A percentile compares a stretch with the other conserved stretches of the same genome.
phyloP scores from a whole-genome alignment of 495 filamentous ascomycete genomes.

The Penicillium longicatenatum region DNA sequence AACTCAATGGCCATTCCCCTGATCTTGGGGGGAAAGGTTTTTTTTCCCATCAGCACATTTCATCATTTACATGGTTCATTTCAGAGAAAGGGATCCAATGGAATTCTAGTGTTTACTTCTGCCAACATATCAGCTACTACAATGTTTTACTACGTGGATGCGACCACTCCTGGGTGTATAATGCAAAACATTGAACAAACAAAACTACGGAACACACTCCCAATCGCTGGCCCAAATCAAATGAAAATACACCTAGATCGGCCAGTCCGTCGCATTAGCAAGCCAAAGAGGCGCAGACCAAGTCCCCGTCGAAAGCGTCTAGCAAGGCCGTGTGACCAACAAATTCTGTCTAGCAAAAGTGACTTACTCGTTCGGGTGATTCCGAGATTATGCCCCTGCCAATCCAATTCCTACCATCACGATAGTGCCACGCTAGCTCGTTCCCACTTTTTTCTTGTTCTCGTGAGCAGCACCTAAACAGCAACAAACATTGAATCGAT shows the following conservation, averaged over 20 bases:
- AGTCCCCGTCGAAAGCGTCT: neutral
- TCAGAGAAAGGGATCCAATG: neutral
- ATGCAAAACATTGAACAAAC: neutral
- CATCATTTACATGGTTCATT: neutral
- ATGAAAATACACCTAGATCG: neutral
- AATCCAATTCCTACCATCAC: too few species aligned
- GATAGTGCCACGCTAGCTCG: neutral
- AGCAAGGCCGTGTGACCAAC: slow-evolving; percentile 16
- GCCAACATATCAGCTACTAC: neutral
- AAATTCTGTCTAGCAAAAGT: slow-evolving; percentile 3
- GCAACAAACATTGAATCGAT: slow-evolving; percentile 18
- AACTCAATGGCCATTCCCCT: slow-evolving; percentile 4
- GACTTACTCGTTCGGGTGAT: slow-evolving; percentile 25
- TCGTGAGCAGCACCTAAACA: slow-evolving; percentile 17
- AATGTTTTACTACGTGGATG: neutral
- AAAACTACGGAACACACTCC: neutral
- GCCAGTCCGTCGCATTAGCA: neutral
- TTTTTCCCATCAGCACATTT: neutral
- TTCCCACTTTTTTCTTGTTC: slow-evolving; percentile 14
- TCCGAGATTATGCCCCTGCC: slow-evolving; percentile 12
- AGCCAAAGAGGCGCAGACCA: neutral
- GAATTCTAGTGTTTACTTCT: too few species aligned
- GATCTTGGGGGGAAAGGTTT: neutral
- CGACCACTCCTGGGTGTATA: neutral
- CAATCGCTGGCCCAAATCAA: neutral